These are phyloP conservation scores for Citrus inodora DNA, from an alignment of 345 rosid genomes.

Conservation along the genomic window DNA sequence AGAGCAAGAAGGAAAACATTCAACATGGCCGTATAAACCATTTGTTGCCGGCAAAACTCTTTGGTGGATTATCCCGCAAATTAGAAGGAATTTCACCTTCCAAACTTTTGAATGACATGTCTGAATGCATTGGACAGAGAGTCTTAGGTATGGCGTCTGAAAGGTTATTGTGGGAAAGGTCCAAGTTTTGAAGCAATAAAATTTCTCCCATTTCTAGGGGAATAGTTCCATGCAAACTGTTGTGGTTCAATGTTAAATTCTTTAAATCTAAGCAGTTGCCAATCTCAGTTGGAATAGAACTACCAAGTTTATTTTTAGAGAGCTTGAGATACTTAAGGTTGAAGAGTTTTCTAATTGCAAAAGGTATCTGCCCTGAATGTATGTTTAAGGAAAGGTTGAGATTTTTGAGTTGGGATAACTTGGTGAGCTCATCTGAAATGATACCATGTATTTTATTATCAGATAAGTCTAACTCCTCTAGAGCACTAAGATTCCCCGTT, in stretches of 20 bases:
- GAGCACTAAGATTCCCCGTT: too few relatives aligned
- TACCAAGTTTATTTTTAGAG: too few relatives aligned
- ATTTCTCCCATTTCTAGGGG: background rate
- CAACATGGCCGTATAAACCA: background rate
- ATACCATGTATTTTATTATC: too few relatives aligned
- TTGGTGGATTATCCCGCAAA: background rate
- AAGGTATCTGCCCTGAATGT: too few relatives aligned
- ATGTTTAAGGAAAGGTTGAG: too few relatives aligned
- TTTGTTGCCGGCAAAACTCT: background rate
- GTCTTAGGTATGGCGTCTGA: background rate
- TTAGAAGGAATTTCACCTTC: background rate
- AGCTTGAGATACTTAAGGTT: too few relatives aligned
- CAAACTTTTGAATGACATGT: background rate
- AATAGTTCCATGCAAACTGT: background rate
- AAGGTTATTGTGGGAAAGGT: background rate
- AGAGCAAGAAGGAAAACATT: too few relatives aligned
- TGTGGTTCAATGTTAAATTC: background rate
- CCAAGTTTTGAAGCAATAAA: accelerated
- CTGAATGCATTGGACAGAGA: background rate
- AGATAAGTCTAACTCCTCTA: too few relatives aligned
- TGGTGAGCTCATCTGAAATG: too few relatives aligned
- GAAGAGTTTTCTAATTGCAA: too few relatives aligned
- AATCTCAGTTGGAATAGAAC: too few relatives aligned
- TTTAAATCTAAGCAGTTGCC: too few relatives aligned
- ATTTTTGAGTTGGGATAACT: accelerated